Evolutionary conservation across 2,329 filamentous ascomycete species (phyloP).

Genomic region (Aspergillus carbonarius): DNA sequence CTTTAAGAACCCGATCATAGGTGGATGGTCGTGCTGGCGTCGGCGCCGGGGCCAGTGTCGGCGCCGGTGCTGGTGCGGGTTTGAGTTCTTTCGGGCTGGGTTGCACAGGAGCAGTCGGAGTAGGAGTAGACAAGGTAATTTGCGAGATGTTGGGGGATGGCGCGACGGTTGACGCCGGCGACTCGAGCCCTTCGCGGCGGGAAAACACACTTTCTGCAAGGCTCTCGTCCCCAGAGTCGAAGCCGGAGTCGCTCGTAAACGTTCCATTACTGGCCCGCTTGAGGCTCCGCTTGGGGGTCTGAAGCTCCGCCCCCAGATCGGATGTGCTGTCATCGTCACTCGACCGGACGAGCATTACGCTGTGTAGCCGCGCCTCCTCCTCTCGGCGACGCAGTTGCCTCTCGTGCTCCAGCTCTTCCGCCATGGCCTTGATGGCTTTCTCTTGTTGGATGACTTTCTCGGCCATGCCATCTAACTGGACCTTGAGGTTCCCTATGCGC

Average conservation of each 20-base stretch:
- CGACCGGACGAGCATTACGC: slow-evolving; percentile 30
- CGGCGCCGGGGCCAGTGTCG: slow-evolving; percentile 11
- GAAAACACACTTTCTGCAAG: slow-evolving; percentile 51
- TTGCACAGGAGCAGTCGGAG: slow-evolving; percentile 29
- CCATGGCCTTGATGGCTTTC: slow-evolving; percentile 54
- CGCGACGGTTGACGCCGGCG: slow-evolving; percentile 38
- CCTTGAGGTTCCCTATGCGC: slow-evolving; percentile 57
- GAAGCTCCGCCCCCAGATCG: slow-evolving; percentile 34
- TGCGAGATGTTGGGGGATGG: slow-evolving; percentile 40
- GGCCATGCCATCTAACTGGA: slow-evolving; percentile 62
- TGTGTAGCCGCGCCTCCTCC: slow-evolving; percentile 40
- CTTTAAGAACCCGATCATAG: slow-evolving; percentile 47
- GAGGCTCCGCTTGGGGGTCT: slow-evolving; percentile 32
- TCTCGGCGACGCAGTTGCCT: slow-evolving; percentile 39
- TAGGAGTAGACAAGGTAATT: slow-evolving; percentile 30
- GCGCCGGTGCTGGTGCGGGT: background rate
- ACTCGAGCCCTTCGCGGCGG: slow-evolving; percentile 35
- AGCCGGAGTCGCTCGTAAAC: slow-evolving; percentile 56
- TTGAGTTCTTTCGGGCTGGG: slow-evolving; percentile 34
- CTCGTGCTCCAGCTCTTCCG: slow-evolving; percentile 49
- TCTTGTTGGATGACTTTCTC: slow-evolving; percentile 57
- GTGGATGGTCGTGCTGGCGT: slow-evolving; percentile 33
- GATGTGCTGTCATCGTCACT: slow-evolving; percentile 35
- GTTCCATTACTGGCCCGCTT: slow-evolving; percentile 43
- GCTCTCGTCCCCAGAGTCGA: slow-evolving; percentile 59